Evolutionary conservation across 78 protist genomes (phyloP).

Genomic region (Dictyostelium intermedium): DNA sequence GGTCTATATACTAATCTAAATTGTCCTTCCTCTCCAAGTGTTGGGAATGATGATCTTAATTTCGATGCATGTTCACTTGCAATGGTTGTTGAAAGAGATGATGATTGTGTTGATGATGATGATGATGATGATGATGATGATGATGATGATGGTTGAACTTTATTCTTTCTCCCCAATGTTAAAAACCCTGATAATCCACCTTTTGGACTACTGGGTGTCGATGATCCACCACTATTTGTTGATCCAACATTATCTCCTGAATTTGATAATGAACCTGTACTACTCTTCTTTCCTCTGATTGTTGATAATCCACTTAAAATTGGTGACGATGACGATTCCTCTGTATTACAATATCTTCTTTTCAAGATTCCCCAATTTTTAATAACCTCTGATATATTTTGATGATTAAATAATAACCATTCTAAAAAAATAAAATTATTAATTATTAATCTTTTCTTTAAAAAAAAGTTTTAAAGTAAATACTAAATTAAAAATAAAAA

Average conservation of each 20-base stretch:
- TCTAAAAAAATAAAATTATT: neutral
- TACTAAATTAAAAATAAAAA: too few species aligned
- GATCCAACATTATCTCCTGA: neutral
- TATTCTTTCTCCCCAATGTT: slow-evolving; percentile 8
- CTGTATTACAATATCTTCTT: slow-evolving; percentile 33
- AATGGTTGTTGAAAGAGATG: slow-evolving; percentile 7
- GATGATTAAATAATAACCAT: slow-evolving; percentile 71
- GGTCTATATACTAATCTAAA: slow-evolving; percentile 69
- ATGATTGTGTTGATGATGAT: neutral
- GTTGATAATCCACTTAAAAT: neutral
- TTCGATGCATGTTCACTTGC: slow-evolving; percentile 29
- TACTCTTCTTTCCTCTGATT: neutral
- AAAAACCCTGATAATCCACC: neutral
- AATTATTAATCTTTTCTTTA: too few species aligned
- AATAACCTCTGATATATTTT: slow-evolving; percentile 57
- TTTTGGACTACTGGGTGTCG: neutral
- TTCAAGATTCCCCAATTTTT: slow-evolving; percentile 35
- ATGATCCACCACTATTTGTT: neutral
- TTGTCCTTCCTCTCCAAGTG: slow-evolving; percentile 32
- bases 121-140: neutral
- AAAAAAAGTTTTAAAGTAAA: neutral
- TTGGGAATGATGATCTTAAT: slow-evolving; percentile 60
- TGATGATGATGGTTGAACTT: neutral
- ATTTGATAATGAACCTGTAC: neutral
- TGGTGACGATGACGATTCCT: neutral